Conservation (phyloP, 352 stramenopile species). For the Phytophthora pluvialis region DNA sequence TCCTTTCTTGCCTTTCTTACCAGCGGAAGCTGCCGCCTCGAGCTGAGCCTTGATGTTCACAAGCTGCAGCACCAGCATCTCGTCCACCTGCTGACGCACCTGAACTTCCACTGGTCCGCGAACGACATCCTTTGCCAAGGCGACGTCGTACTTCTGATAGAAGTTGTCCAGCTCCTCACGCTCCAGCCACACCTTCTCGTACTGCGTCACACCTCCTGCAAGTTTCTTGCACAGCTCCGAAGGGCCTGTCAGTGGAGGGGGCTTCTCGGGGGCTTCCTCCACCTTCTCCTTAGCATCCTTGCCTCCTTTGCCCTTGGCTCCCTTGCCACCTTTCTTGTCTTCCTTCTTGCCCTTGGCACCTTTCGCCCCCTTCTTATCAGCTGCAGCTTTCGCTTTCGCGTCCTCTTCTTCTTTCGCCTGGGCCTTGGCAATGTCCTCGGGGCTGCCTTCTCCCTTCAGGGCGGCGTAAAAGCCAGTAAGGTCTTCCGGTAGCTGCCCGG, state of each 20-base stretch:
- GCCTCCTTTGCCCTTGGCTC: slow-evolving; percentile 56
- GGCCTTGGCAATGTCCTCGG: slow-evolving; percentile 52
- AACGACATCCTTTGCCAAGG: slow-evolving; percentile 91
- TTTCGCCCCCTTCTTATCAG: slow-evolving; percentile 53
- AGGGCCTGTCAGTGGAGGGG: slow-evolving; percentile 85
- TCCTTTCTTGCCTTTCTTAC: slow-evolving; percentile 86
- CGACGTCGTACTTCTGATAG: slow-evolving; percentile 93
- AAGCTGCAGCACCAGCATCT: slow-evolving; percentile 94
- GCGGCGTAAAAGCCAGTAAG: slow-evolving; percentile 88
- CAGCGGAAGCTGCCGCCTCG: slow-evolving; percentile 60
- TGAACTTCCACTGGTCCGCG: slow-evolving; percentile 87
- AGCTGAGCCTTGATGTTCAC: slow-evolving; percentile 94
- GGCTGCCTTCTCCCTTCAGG: slow-evolving; percentile 43
- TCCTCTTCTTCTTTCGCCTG: slow-evolving; percentile 67
- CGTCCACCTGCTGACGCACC: slow-evolving; percentile 92
- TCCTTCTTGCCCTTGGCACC: slow-evolving; percentile 56
- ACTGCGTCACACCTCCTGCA: slow-evolving; percentile 60
- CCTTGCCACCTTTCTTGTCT: slow-evolving; percentile 62
- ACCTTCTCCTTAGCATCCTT: slow-evolving; percentile 61
- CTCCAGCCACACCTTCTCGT: slow-evolving; percentile 90
- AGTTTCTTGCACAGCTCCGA: slow-evolving; percentile 88
- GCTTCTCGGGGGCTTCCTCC: slow-evolving; percentile 79
- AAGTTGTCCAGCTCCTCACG: slow-evolving; percentile 92
- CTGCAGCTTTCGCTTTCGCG: slow-evolving; percentile 47
- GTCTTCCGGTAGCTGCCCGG: slow-evolving; percentile 88